Percentiles rank a stretch among this genome's conserved stretches.
These are phyloP conservation scores for Scutellaria baicalensis DNA, from an alignment of 257 asterid species.

Conservation along the genomic window DNA sequence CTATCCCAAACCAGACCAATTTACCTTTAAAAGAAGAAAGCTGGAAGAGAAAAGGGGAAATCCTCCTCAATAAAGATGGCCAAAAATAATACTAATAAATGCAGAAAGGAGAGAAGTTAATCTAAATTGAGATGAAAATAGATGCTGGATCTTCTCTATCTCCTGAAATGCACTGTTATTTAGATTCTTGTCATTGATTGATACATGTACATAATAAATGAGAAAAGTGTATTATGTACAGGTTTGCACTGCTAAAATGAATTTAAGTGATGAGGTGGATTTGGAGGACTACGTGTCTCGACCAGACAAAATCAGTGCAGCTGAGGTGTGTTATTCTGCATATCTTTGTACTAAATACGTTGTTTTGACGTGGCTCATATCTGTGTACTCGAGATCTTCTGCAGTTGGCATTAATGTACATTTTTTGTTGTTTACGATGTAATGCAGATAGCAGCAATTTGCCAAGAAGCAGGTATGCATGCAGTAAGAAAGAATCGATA, in stretches of 20 bases:
- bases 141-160: not conserved
- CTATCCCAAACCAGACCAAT: not conserved
- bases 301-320: constrained; percentile 89
- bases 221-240: constrained; percentile 17
- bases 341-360: not conserved
- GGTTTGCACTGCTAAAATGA: constrained; percentile 94
- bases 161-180: not conserved
- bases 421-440: not conserved
- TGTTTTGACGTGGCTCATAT: not conserved
- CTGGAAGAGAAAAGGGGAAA: too few species aligned
- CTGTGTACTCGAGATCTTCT: not conserved
- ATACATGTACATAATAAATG: not conserved
- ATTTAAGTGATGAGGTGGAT: constrained; percentile 86
- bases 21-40: not conserved
- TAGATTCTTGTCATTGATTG: not conserved
- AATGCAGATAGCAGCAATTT: constrained; percentile 74
- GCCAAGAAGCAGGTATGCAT: constrained; percentile 94
- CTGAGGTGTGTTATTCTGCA: constrained; percentile 56
- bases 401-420: not conserved
- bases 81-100: too few species aligned
- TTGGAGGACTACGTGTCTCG: constrained; percentile 89
- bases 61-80: too few species aligned
- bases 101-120: too few species aligned
- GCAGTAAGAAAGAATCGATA: constrained; percentile 88
- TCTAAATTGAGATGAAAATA: not conserved